A percentile compares a stretch with the other conserved stretches of the same genome.
Evolutionary conservation across 352 stramenopile genomes (phyloP).

Genomic region (Elongisporangium undulatum): DNA sequence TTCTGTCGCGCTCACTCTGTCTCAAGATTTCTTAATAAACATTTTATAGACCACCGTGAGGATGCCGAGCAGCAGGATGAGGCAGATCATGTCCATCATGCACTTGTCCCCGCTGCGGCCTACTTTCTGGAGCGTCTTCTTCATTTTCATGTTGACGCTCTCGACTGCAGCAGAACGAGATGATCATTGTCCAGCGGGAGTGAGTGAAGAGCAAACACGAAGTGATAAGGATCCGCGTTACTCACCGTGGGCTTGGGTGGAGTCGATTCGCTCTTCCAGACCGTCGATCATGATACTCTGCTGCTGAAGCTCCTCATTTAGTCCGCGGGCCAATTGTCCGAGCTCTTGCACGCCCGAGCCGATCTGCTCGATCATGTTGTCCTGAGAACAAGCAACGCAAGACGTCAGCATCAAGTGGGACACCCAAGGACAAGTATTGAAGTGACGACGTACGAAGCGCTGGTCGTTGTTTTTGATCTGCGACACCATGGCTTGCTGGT

Average conservation of each 20-base stretch:
- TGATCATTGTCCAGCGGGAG: no score
- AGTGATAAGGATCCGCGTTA: no score
- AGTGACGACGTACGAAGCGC: conserved; percentile 57
- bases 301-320: no score
- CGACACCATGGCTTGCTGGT: conserved; percentile 59
- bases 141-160: conserved; percentile 85
- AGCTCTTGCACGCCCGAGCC: not conserved
- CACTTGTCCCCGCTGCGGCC: conserved; percentile 77
- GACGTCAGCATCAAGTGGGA: not conserved
- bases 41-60: conserved; percentile 86
- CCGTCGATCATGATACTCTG: no score
- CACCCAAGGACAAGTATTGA: not conserved
- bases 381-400: conserved; percentile 20
- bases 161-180: conserved; percentile 13
- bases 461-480: conserved; percentile 83
- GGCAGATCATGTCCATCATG: conserved; percentile 90
- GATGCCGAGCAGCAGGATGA: conserved; percentile 82
- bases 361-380: conserved; percentile 86
- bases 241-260: no score
- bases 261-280: no score
- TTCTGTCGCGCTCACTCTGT: not conserved
- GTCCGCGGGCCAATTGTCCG: no score
- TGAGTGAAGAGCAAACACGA: no score
- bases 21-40: conserved; percentile 72
- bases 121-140: conserved; percentile 69